A percentile compares a stretch with the other conserved stretches of the same genome.
These are phyloP conservation scores for Ophiostoma novo-ulmi DNA, from an alignment of 2,329 filamentous ascomycete genomes.

Conservation along the genomic window DNA sequence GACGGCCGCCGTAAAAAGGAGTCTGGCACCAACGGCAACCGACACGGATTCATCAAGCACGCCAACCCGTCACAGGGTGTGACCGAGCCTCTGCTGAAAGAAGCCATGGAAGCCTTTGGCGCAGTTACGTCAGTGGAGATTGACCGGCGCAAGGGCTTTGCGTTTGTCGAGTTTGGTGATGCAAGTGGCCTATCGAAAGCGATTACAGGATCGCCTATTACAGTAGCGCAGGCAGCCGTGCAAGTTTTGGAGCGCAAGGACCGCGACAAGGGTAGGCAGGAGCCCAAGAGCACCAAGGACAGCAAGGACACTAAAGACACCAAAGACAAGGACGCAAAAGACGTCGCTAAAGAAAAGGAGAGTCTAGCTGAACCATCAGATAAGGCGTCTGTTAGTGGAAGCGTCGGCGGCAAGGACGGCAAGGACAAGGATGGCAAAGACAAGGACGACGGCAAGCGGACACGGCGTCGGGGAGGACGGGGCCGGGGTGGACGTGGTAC, in stretches of 20 bases:
- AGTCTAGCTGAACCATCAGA: neutral
- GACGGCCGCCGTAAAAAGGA: conserved; percentile 9
- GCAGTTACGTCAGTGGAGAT: conserved; percentile 77
- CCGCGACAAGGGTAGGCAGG: conserved; percentile 31
- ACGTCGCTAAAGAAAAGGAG: neutral
- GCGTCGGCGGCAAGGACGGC: neutral
- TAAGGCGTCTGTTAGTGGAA: conserved; percentile 12
- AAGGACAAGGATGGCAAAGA: neutral
- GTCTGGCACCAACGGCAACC: conserved; percentile 43
- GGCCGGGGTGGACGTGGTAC: neutral
- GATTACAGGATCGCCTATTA: conserved; percentile 72
- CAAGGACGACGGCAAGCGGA: neutral
- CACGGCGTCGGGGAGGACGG: conserved; percentile 8
- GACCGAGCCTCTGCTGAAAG: conserved; percentile 72
- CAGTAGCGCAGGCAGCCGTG: conserved; percentile 78
- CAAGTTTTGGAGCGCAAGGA: conserved; percentile 81
- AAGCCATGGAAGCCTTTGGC: conserved; percentile 70
- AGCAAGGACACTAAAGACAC: neutral
- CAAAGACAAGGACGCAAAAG: neutral
- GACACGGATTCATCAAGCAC: conserved; percentile 72
- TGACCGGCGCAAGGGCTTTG: conserved; percentile 90
- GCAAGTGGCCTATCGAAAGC: conserved; percentile 69
- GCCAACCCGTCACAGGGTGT: conserved; percentile 87
- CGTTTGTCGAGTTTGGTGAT: conserved; percentile 82
- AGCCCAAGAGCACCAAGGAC: neutral